phyloP scores from a whole-genome alignment of 1,139 yeast genomes.

The Zhuliangozyma blackwelliae region DNA sequence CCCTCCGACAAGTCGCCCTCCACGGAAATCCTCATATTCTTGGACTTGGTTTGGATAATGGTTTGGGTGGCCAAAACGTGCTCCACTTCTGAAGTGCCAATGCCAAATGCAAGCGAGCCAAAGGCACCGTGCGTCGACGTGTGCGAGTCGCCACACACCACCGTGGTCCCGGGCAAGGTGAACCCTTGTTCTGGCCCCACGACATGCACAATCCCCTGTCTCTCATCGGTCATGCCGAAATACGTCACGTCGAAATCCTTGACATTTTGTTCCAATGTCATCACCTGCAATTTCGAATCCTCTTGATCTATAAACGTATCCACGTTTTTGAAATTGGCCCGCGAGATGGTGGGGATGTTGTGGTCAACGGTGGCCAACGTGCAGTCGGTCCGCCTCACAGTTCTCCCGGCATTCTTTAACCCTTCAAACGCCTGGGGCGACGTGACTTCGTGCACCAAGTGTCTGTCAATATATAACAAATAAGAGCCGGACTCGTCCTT shows the following conservation, averaged over 20 bases:
- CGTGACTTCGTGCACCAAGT: conserved; percentile 95
- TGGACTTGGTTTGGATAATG: conserved; percentile 87
- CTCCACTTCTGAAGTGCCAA: conserved; percentile 98
- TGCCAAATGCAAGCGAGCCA: conserved; percentile 97
- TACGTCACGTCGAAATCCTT: conserved; percentile 83
- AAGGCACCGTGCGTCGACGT: conserved; percentile 99
- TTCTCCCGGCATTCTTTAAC: conserved; percentile 76
- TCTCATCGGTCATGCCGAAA: conserved; percentile 88
- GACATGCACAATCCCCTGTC: conserved; percentile 97
- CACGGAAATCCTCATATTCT: conserved; percentile 87
- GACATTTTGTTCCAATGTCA: conserved; percentile 89
- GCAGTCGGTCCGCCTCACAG: conserved; percentile 88
- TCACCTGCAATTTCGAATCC: conserved; percentile 88
- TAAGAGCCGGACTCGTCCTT: conserved; percentile 82
- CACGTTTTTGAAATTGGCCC: conserved; percentile 68
- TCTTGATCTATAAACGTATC: conserved; percentile 84
- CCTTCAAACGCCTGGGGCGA: conserved; percentile 99
- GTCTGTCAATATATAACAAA: conserved; percentile 89
- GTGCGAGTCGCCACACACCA: conserved; percentile 98
- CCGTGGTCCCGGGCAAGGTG: conserved; percentile 96
- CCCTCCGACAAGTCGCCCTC: conserved; percentile 83
- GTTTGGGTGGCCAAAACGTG: conserved; percentile 98
- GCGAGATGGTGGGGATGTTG: conserved; percentile 89
- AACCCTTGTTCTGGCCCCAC: conserved; percentile 99
- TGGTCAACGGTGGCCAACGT: conserved; percentile 97